Evolutionary conservation across 2,329 filamentous ascomycete genomes (phyloP).

Genomic region (Aspergillus ochraceoroseus): DNA sequence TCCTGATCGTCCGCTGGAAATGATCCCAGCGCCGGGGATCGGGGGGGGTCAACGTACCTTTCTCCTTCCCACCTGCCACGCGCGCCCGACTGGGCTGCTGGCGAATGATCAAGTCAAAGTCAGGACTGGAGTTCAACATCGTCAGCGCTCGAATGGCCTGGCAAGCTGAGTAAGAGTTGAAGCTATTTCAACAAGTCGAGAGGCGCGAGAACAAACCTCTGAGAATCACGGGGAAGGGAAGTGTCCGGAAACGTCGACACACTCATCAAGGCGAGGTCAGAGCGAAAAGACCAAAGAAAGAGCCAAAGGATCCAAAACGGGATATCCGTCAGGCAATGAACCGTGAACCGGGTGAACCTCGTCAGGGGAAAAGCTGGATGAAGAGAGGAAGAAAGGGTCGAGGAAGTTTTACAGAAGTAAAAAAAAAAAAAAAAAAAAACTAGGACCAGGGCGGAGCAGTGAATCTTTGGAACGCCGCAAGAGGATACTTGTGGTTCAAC

Average conservation of each 20-base stretch:
- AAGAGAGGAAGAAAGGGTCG: constrained; percentile 19
- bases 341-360: constrained; percentile 24
- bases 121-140: constrained; percentile 46
- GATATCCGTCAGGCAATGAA: constrained; percentile 22
- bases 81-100: constrained; percentile 65
- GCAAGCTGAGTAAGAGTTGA: constrained; percentile 30
- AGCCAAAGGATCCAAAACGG: constrained; percentile 23
- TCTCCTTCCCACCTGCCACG: constrained; percentile 68
- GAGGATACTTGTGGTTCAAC: constrained; percentile 20
- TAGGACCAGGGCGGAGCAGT: too few species aligned
- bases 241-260: constrained; percentile 40
- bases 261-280: constrained; percentile 40
- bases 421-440: constrained; percentile 22
- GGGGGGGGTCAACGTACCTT: constrained; percentile 49
- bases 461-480: constrained; percentile 25
- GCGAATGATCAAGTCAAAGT: constrained; percentile 56
- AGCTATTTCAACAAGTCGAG: constrained; percentile 16
- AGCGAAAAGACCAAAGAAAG: constrained; percentile 21
- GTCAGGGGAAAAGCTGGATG: constrained; percentile 18
- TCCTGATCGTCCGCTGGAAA: constrained; percentile 7
- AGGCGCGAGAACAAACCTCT: constrained; percentile 34
- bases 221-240: constrained; percentile 42
- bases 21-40: background rate
- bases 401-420: constrained; percentile 24
- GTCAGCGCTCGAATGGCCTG: constrained; percentile 37